Conservation (phyloP, 805 yeast species). For the Hanseniaspora clermontiae region DNA sequence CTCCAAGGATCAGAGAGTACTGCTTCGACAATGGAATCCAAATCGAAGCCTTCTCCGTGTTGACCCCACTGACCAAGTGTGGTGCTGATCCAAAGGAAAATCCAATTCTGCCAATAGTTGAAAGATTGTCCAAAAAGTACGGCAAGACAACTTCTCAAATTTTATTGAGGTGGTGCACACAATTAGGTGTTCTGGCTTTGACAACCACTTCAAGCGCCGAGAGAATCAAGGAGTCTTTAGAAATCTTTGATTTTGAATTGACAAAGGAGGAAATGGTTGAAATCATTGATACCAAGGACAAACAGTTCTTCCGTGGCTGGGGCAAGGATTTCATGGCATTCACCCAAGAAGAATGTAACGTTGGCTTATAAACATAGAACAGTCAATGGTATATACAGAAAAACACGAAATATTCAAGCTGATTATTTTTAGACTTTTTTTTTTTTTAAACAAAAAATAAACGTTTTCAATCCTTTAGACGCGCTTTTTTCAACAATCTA, state of each 20-base stretch:
- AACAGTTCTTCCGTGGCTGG: slow-evolving; percentile 18
- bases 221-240: slow-evolving; percentile 43
- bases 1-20: slow-evolving; percentile 43
- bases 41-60: slow-evolving; percentile 52
- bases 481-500: too few relatives aligned
- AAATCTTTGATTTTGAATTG: slow-evolving; percentile 42
- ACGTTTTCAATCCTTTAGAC: background rate
- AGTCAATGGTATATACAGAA: background rate
- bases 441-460: background rate
- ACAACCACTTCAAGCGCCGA: slow-evolving; percentile 48
- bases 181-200: slow-evolving; percentile 49
- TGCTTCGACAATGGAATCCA: slow-evolving; percentile 35
- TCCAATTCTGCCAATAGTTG: slow-evolving; percentile 28
- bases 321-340: slow-evolving; percentile 5
- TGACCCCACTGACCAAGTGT: slow-evolving; percentile 44
- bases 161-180: slow-evolving; percentile 51
- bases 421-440: background rate
- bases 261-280: slow-evolving; percentile 34
- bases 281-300: slow-evolving; percentile 31
- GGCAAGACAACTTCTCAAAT: slow-evolving; percentile 43
- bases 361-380: slow-evolving; percentile 11
- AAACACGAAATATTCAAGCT: too few relatives aligned
- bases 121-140: slow-evolving; percentile 40
- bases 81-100: slow-evolving; percentile 29
- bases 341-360: slow-evolving; percentile 1